Evolutionary conservation across 805 yeast genomes (phyloP), one percentile per base, ranked within the genome.

Genomic region (Cyberlindnera mississippiensis): DNA sequence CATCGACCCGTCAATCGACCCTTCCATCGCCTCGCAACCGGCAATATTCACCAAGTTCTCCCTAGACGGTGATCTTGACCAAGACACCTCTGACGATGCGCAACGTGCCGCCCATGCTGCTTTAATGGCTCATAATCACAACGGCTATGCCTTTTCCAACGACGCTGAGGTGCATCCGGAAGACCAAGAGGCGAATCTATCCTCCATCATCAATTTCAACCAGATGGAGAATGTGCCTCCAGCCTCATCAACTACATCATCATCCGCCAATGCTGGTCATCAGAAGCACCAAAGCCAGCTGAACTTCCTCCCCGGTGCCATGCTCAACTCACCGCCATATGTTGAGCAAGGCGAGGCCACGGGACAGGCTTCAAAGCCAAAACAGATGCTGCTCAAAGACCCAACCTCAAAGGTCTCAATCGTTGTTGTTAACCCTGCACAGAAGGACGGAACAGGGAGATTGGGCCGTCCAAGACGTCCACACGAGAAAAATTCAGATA

Each of bases 341-440:
- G 29, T 27, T 8, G 29, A 20, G 9, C 24, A 20, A 6, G 24
- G 6, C 14, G 17, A n/a, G 11, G 4, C 28, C 18, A 40, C 28
- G 6, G 22, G 37, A 9, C 17, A 22, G 8, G 20, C 7, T 10
- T 10, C 29, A 6, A 13, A 33, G n/a, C 40, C 60, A 22, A 56
- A 52, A 27, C 60, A 56, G 35, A 37, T 41, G n/a, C 33, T 57
- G 4, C 24, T 52, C 6, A 54, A 51, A 33, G 59, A 55, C 28
- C 33, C 51, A 1, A 30, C 32, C 10, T 49, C 60, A 3, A 46
- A 55, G 20, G 53, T 57, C 14, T 50, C 52, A 33, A 46, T 57
- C 12, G 60, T 57, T 13, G 56, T 55, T 11, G 62, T 57, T 4
- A 54, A 57, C 36, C 62, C 62, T 0, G 53, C 49, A 4, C 47